Percentiles rank a stretch among this genome's conserved stretches.
Conservation (phyloP, 2,329 filamentous ascomycete genomes). For the Penicillium sp. region DNA sequence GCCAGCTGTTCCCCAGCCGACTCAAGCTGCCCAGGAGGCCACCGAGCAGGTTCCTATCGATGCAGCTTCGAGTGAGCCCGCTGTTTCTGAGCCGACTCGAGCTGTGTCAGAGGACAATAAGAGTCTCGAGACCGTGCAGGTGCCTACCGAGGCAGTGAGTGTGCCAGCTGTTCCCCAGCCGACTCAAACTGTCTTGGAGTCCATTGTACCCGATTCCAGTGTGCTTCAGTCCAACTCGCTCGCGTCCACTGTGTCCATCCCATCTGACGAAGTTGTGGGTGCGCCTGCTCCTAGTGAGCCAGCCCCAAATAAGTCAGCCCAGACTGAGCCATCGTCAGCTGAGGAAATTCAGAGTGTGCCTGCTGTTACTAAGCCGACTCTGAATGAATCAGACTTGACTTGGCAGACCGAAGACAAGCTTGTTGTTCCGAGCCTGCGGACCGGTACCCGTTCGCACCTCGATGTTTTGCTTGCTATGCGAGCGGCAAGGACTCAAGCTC, state of each 20-base stretch:
- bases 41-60: not conserved
- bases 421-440: not conserved
- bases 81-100: not conserved
- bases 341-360: not conserved
- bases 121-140: not conserved
- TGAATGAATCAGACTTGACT: not conserved
- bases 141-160: not conserved
- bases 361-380: not conserved
- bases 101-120: not conserved
- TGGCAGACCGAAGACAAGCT: not conserved
- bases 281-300: slow-evolving; percentile 2
- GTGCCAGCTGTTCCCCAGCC: not conserved
- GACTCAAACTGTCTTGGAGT: not conserved
- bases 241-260: not conserved
- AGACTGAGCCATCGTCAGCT: not conserved
- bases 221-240: not conserved
- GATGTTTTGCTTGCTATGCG: not conserved
- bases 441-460: not conserved
- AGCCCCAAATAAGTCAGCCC: not conserved
- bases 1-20: not conserved
- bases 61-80: not conserved
- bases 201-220: not conserved
- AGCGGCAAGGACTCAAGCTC: not conserved
- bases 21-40: not conserved
- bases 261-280: not conserved